Conservation (phyloP, 2,329 filamentous ascomycete species). For the Aspergillus eucalypticola region DNA sequence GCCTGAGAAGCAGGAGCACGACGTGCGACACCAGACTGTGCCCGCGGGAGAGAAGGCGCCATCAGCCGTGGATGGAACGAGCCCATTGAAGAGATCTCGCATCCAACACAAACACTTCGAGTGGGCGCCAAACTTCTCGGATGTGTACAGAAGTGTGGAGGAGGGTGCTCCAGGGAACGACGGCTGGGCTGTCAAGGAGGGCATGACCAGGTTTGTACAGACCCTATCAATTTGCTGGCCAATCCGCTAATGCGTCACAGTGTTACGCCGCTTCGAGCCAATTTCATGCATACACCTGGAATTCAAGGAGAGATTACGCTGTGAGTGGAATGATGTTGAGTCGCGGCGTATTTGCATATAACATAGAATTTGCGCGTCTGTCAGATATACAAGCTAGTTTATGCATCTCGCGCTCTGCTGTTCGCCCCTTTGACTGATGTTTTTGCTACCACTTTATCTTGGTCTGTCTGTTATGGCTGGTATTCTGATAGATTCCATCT, state of each 20-base stretch:
- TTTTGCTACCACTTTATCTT: conserved; percentile 7
- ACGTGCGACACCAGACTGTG: conserved; percentile 62
- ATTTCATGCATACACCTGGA: conserved; percentile 77
- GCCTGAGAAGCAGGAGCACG: conserved; percentile 68
- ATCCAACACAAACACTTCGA: conserved; percentile 88
- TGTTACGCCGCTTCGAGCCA: conserved; percentile 86
- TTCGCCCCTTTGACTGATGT: background rate
- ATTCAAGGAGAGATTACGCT: conserved; percentile 74
- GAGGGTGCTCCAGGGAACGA: conserved; percentile 79
- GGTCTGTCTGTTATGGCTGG: conserved; percentile 17
- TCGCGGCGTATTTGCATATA: conserved; percentile 25
- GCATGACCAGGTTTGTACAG: conserved; percentile 70
- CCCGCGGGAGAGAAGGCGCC: too few species aligned
- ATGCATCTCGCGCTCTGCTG: conserved; percentile 24
- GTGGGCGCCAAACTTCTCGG: conserved; percentile 84
- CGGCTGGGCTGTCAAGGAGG: conserved; percentile 87
- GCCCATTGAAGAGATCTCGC: conserved; percentile 40
- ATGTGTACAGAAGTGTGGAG: conserved; percentile 86
- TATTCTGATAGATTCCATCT: conserved; percentile 36
- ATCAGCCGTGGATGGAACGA: conserved; percentile 45
- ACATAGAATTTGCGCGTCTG: conserved; percentile 26
- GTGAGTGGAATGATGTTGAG: conserved; percentile 60
- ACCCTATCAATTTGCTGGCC: background rate
- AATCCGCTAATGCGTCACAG: conserved; percentile 47
- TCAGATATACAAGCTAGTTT: conserved; percentile 30